phyloP scores from a whole-genome alignment of 768 basidiomycete species.

The Tylopilus intermedius region DNA sequence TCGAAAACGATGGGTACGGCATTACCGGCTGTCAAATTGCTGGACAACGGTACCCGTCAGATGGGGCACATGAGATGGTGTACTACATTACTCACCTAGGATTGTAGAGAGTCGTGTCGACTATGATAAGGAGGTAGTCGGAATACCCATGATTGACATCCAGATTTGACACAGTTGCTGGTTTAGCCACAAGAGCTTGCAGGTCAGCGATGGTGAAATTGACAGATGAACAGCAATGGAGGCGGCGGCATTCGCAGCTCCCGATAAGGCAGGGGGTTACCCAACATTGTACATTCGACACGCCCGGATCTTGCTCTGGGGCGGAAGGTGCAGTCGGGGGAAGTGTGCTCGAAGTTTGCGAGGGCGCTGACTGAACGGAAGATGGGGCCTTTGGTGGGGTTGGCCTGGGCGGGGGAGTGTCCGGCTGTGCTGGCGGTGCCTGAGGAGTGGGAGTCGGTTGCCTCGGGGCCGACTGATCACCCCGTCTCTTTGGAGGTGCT shows the following conservation, averaged over 20 bases:
- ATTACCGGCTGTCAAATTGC: slow-evolving; percentile 37
- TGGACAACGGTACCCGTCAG: slow-evolving; percentile 5
- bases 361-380: background rate
- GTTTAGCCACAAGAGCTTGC: slow-evolving; percentile 57
- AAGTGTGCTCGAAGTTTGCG: background rate
- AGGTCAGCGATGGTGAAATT: slow-evolving; percentile 55
- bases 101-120: slow-evolving; percentile 56
- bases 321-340: background rate
- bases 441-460: slow-evolving; percentile 1
- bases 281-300: too few relatives aligned
- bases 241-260: slow-evolving; percentile 17
- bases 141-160: slow-evolving; percentile 49
- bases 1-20: background rate
- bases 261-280: slow-evolving; percentile 53
- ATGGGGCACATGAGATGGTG: background rate
- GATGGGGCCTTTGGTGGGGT: background rate
- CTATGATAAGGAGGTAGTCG: slow-evolving; percentile 64
- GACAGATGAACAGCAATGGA: slow-evolving; percentile 60
- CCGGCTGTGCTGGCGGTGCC: background rate
- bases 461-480: background rate
- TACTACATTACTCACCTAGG: slow-evolving; percentile 44
- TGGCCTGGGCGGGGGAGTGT: background rate
- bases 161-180: slow-evolving; percentile 39
- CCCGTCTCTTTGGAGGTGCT: slow-evolving; percentile 1
- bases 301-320: slow-evolving; percentile 43